phyloP scores from a whole-genome alignment of 176 grass and related monocot species.

The Musa acuminata region DNA sequence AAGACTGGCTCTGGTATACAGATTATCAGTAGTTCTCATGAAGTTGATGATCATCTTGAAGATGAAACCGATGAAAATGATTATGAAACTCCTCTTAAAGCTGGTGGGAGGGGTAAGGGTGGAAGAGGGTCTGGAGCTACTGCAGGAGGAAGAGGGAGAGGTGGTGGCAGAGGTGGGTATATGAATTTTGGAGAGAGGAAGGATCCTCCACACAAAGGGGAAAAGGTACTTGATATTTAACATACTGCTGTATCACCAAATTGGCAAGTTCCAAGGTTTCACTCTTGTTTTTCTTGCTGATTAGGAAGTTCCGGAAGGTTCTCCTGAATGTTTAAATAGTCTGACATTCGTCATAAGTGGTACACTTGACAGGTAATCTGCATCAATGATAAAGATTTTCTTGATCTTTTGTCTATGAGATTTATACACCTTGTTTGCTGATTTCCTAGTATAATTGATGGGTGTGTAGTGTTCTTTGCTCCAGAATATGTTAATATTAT shows the following conservation, averaged over 20 bases:
- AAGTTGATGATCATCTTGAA: conserved; percentile 32
- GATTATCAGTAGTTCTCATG: conserved; percentile 23
- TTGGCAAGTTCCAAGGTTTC: conserved; percentile 10
- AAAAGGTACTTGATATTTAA: conserved; percentile 48
- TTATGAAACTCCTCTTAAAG: conserved; percentile 42
- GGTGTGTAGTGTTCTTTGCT: not conserved
- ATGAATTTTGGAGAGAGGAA: conserved; percentile 99
- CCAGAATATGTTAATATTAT: not conserved
- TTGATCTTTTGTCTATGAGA: not conserved
- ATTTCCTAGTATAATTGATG: not conserved
- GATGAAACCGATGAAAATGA: conserved; percentile 49
- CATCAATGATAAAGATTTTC: conserved; percentile 8
- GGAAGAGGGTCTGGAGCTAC: conserved; percentile 48
- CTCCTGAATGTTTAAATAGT: conserved; percentile 80
- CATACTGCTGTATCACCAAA: not conserved
- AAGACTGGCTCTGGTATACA: conserved; percentile 38
- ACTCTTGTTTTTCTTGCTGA: conserved; percentile 19
- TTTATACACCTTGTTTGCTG: not conserved
- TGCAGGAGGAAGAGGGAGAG: conserved; percentile 69
- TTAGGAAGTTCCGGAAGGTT: conserved; percentile 90
- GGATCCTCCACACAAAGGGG: conserved; percentile 96
- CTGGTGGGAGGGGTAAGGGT: conserved; percentile 51
- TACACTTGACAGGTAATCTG: conserved; percentile 81
- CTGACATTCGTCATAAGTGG: conserved; percentile 95
- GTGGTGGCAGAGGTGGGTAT: conserved; percentile 76